Percentiles rank a stretch among this genome's conserved stretches.
phyloP scores from a whole-genome alignment of 176 grass and related monocot genomes.

The Carex kokanica region DNA sequence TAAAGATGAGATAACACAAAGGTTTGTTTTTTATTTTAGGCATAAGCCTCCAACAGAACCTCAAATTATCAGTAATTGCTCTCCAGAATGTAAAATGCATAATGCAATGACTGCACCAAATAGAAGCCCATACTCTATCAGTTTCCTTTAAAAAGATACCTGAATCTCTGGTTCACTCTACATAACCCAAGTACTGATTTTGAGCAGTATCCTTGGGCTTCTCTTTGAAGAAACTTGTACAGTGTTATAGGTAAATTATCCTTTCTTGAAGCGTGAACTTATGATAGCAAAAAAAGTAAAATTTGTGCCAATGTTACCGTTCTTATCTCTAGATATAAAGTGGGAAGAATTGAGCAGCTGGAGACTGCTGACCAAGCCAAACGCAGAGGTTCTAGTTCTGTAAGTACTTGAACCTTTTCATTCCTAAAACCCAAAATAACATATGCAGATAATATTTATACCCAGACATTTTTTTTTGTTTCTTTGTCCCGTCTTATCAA shows the following conservation, averaged over 20 bases:
- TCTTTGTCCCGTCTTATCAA: neutral
- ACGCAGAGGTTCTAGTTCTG: constrained; percentile 69
- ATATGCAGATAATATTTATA: neutral
- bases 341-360: constrained; percentile 95
- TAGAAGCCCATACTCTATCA: neutral
- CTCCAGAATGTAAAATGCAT: neutral
- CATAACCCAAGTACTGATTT: constrained; percentile 1
- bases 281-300: neutral
- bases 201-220: constrained; percentile 8
- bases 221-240: neutral
- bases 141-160: neutral
- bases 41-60: neutral
- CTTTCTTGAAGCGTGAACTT: constrained; percentile 10
- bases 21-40: neutral
- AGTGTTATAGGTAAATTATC: neutral
- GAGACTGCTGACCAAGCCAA: constrained; percentile 81
- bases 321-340: constrained; percentile 74
- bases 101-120: neutral
- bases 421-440: neutral
- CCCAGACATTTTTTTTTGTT: neutral
- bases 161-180: neutral
- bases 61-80: neutral
- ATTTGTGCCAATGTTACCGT: constrained; percentile 12
- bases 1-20: neutral
- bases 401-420: constrained; percentile 42